Evolutionary conservation across 768 basidiomycete species (phyloP).

Genomic region (Agrocybe praecox): DNA sequence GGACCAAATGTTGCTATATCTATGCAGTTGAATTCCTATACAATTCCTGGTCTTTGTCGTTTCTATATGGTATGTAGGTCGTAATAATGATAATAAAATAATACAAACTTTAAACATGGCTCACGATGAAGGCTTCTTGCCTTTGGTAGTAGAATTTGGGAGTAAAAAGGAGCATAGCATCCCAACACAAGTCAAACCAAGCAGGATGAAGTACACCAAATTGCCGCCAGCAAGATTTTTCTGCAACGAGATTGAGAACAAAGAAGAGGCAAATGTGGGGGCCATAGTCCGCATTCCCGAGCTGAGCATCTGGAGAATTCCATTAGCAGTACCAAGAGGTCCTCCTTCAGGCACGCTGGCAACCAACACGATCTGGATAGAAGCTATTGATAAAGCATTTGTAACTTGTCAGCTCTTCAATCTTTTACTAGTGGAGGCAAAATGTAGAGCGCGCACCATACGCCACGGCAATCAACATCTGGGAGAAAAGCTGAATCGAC

Average conservation of each 20-base stretch:
- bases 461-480: slow-evolving; percentile 30
- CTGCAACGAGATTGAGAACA: slow-evolving; percentile 56
- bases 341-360: slow-evolving; percentile 41
- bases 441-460: slow-evolving; percentile 40
- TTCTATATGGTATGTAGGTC: no score
- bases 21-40: no score
- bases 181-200: slow-evolving; percentile 6
- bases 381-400: slow-evolving; percentile 36
- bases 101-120: no score
- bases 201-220: slow-evolving; percentile 40
- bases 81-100: no score
- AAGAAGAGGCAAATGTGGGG: slow-evolving; percentile 54
- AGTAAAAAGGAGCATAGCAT: no score
- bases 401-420: slow-evolving; percentile 3
- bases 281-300: slow-evolving; percentile 52
- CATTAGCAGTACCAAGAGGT: slow-evolving; percentile 54
- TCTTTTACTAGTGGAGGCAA: no score
- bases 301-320: slow-evolving; percentile 54
- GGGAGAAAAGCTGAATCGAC: slow-evolving; percentile 32
- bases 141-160: no score
- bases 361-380: slow-evolving; percentile 45
- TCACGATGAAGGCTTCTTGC: no score
- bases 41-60: no score
- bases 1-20: no score
- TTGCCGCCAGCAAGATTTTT: slow-evolving; percentile 47